A percentile compares a stretch with the other conserved stretches of the same genome.
Conservation (phyloP, 129 eudicot species). For the Erigeron canadensis region DNA sequence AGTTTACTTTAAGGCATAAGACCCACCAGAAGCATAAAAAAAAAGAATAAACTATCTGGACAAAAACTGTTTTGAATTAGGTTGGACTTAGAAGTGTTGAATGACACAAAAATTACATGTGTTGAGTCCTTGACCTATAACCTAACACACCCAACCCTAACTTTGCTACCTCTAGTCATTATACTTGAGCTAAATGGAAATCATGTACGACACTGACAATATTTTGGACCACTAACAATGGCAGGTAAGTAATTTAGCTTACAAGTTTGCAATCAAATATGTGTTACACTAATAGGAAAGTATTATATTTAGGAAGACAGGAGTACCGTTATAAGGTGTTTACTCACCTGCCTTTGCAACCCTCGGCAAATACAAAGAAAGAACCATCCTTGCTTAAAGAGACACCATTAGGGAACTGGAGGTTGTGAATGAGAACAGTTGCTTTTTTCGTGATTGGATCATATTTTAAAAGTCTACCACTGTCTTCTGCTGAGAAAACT, state of each 20-base stretch:
- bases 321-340: slow-evolving; percentile 12
- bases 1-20: neutral
- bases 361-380: slow-evolving; percentile 67
- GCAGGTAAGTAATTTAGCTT: neutral
- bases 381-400: slow-evolving; percentile 87
- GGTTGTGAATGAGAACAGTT: slow-evolving; percentile 62
- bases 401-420: slow-evolving; percentile 86
- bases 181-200: neutral
- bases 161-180: neutral
- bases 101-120: neutral
- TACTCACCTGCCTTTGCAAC: slow-evolving; percentile 65
- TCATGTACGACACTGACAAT: too few species aligned
- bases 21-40: neutral
- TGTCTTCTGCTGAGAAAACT: slow-evolving; percentile 71
- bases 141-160: neutral
- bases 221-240: neutral
- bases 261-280: neutral
- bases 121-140: neutral
- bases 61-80: neutral
- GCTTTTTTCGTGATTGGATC: slow-evolving; percentile 65
- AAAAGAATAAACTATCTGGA: neutral
- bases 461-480: slow-evolving; percentile 84
- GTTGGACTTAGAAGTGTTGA: neutral
- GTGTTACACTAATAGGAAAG: neutral
- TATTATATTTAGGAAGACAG: neutral